phyloP scores from a whole-genome alignment of 257 asterid species.

The Solanum gandarillasii region DNA sequence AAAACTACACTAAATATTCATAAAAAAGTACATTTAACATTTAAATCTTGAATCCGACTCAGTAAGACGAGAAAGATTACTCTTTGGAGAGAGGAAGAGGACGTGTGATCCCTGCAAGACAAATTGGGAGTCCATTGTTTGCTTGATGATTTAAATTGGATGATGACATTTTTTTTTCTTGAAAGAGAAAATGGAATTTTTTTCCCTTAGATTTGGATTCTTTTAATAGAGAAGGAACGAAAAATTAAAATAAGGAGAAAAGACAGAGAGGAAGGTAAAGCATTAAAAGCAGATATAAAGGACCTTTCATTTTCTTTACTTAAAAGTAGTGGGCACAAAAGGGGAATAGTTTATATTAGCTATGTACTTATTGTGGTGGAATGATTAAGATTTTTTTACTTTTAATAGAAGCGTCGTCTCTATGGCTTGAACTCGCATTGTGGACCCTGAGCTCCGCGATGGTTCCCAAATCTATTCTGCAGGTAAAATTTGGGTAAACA shows the following conservation, averaged over 20 bases:
- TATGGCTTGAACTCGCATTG: not conserved
- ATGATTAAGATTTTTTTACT: not conserved
- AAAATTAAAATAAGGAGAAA: not conserved
- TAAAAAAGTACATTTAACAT: not conserved
- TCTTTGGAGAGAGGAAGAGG: slow-evolving; percentile 20
- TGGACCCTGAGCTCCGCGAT: not conserved
- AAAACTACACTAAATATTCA: not conserved
- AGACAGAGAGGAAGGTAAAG: not conserved
- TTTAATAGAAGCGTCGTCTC: not conserved
- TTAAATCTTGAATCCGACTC: not conserved
- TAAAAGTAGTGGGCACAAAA: not conserved
- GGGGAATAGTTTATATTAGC: not conserved
- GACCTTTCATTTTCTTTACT: not conserved
- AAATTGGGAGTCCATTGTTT: slow-evolving; percentile 25
- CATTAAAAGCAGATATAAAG: not conserved
- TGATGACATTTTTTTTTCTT: slow-evolving; percentile 8
- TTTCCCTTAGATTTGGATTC: not conserved
- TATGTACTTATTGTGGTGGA: rapidly evolving
- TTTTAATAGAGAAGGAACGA: not conserved
- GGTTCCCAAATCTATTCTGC: too few species aligned
- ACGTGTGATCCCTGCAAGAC: slow-evolving; percentile 23
- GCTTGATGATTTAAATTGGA: not conserved
- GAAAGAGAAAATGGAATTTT: not conserved
- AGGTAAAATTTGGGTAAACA: too few species aligned
- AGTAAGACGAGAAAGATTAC: slow-evolving; percentile 9